These are phyloP conservation scores for Trifolium fragiferum DNA, from an alignment of 306 rosid genomes.

Conservation along the genomic window DNA sequence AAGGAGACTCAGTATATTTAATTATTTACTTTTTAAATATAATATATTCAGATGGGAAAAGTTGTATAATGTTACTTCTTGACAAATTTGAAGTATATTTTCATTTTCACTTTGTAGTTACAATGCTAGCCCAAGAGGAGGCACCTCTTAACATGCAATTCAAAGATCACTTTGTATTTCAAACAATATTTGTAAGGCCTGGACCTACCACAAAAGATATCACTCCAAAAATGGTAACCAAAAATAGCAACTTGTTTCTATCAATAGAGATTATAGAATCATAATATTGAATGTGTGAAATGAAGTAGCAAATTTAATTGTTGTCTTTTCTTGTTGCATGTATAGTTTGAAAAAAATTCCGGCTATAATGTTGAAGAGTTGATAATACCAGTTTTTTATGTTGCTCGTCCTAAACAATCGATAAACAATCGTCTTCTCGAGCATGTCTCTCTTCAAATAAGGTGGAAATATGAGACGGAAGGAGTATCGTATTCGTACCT, in stretches of 20 bases:
- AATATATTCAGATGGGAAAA: no score
- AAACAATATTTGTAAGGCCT: slow-evolving; percentile 57
- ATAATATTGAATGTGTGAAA: no score
- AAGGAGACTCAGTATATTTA: no score
- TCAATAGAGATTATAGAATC: not conserved
- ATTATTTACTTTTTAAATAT: no score
- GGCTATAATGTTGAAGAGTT: slow-evolving; percentile 74
- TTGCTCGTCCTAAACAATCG: slow-evolving; percentile 82
- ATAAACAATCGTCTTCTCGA: slow-evolving; percentile 80
- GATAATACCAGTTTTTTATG: slow-evolving; percentile 75
- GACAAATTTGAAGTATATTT: no score
- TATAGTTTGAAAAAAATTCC: slow-evolving; percentile 72
- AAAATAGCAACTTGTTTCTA: not conserved
- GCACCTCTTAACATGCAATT: slow-evolving; percentile 78
- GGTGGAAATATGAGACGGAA: no score
- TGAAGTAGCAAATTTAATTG: not conserved
- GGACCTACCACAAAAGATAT: slow-evolving; percentile 65
- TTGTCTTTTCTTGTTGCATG: not conserved
- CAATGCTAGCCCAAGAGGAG: slow-evolving; percentile 72
- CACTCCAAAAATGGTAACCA: slow-evolving; percentile 69
- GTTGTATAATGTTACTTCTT: no score
- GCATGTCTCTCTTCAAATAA: slow-evolving; percentile 44
- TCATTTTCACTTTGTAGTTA: slow-evolving; percentile 58
- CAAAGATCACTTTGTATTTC: slow-evolving; percentile 87
- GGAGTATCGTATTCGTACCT: no score